phyloP scores from a whole-genome alignment of 768 basidiomycete species.

The Hygrophoropsis aurantiaca region DNA sequence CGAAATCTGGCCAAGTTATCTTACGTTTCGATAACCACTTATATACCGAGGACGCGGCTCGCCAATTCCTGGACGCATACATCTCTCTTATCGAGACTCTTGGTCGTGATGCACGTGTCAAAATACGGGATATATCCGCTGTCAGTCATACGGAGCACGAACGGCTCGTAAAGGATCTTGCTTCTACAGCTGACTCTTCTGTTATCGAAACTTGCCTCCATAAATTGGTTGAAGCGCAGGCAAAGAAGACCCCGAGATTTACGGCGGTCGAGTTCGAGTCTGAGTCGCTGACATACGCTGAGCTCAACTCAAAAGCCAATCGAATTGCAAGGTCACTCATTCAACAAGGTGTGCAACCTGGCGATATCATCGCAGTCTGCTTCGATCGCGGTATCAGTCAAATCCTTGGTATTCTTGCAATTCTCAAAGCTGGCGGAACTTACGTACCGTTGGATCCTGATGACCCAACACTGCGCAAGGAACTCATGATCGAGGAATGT shows the following conservation, averaged over 20 bases:
- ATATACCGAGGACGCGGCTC: slow-evolving; percentile 25
- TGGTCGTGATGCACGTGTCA: slow-evolving; percentile 6
- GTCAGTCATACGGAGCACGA: slow-evolving; percentile 10
- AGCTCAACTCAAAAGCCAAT: slow-evolving; percentile 31
- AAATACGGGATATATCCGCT: slow-evolving; percentile 12
- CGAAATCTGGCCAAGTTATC: slow-evolving; percentile 20
- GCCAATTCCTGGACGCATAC: slow-evolving; percentile 29
- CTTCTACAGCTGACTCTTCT: slow-evolving; percentile 14
- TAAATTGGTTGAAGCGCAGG: slow-evolving; percentile 10
- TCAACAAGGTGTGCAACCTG: slow-evolving; percentile 22
- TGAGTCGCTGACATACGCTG: slow-evolving; percentile 29
- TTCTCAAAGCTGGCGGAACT: slow-evolving; percentile 30
- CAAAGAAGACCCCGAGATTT: slow-evolving; percentile 16
- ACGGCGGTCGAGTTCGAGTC: slow-evolving; percentile 28
- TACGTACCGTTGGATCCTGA: slow-evolving; percentile 25
- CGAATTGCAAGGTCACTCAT: slow-evolving; percentile 28
- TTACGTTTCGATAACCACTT: slow-evolving; percentile 30
- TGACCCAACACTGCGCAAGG: slow-evolving; percentile 27
- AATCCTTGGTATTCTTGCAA: slow-evolving; percentile 27
- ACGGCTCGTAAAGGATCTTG: slow-evolving; percentile 25
- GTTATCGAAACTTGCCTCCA: slow-evolving; percentile 12
- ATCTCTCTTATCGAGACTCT: slow-evolving; percentile 28
- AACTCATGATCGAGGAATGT: slow-evolving; percentile 26
- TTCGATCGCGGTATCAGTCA: slow-evolving; percentile 30
- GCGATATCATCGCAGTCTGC: slow-evolving; percentile 26